Evolutionary conservation across 1,284 basidiomycete genomes (phyloP).

Genomic region (Irpex sp.): DNA sequence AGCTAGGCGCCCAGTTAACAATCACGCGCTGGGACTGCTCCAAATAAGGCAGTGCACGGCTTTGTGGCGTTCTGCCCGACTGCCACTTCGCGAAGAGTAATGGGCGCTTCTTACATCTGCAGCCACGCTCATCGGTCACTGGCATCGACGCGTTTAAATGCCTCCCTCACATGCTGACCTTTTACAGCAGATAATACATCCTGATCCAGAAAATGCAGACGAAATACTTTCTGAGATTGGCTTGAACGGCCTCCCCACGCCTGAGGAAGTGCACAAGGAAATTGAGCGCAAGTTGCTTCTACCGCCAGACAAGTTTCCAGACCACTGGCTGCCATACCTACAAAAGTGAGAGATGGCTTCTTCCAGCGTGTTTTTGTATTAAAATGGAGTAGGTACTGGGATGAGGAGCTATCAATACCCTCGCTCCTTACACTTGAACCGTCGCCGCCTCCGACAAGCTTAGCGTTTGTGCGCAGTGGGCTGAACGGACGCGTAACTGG

Average conservation of each 20-base stretch:
- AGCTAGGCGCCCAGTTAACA: not conserved
- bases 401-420: conserved; percentile 54
- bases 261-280: conserved; percentile 54
- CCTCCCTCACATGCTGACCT: not conserved
- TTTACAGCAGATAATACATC: conserved; percentile 46
- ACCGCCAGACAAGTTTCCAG: conserved; percentile 57
- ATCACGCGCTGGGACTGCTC: conserved; percentile 3
- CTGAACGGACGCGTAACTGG: conserved; percentile 79
- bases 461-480: conserved; percentile 76
- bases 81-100: not conserved
- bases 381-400: conserved; percentile 59
- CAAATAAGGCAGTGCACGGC: not conserved
- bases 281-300: conserved; percentile 70
- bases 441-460: conserved; percentile 72
- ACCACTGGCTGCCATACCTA: conserved; percentile 70
- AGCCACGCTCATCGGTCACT: not conserved
- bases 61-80: not conserved
- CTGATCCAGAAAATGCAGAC: conserved; percentile 36
- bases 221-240: conserved; percentile 48
- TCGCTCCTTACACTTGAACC: conserved; percentile 62
- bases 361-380: conserved; percentile 17
- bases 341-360: conserved; percentile 57
- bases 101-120: not conserved
- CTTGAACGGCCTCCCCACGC: conserved; percentile 52
- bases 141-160: conserved; percentile 18